Conservation (phyloP, 129 eudicot genomes). For the Escallonia herrerae region DNA sequence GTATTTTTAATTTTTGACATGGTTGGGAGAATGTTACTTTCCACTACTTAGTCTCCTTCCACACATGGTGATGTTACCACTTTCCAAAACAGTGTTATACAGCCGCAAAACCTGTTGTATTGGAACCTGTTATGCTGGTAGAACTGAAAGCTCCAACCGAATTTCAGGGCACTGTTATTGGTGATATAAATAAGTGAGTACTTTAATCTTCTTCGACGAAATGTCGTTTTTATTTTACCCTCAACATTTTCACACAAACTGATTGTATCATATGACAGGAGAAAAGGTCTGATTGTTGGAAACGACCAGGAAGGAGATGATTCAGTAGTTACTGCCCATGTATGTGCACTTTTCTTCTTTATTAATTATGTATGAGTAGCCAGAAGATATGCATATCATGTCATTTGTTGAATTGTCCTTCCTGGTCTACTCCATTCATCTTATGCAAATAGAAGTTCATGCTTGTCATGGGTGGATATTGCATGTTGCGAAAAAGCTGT, state of each 20-base stretch:
- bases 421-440: too few relatives aligned
- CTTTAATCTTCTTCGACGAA: not conserved
- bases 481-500: too few relatives aligned
- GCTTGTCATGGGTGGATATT: too few relatives aligned
- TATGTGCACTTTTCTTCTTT: constrained; percentile 28
- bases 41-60: not conserved
- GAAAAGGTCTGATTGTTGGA: constrained; percentile 91
- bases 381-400: too few relatives aligned
- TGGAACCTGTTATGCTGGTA: constrained; percentile 97
- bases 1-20: too few relatives aligned
- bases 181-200: constrained; percentile 89
- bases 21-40: too few relatives aligned
- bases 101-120: constrained; percentile 74
- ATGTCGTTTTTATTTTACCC: not conserved
- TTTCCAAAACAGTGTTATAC: constrained; percentile 56
- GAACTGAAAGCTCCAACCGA: constrained; percentile 85
- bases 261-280: constrained; percentile 39
- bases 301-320: constrained; percentile 99
- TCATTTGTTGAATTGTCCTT: too few relatives aligned
- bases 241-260: not conserved
- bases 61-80: not conserved
- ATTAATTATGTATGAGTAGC: not conserved
- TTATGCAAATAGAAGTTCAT: too few relatives aligned
- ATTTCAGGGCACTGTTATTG: constrained; percentile 91
- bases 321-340: constrained; percentile 75